Evolutionary conservation across 208 protist genomes (phyloP), one percentile per base, ranked within the genome.

Genomic region (Leishmania gerbilli): DNA sequence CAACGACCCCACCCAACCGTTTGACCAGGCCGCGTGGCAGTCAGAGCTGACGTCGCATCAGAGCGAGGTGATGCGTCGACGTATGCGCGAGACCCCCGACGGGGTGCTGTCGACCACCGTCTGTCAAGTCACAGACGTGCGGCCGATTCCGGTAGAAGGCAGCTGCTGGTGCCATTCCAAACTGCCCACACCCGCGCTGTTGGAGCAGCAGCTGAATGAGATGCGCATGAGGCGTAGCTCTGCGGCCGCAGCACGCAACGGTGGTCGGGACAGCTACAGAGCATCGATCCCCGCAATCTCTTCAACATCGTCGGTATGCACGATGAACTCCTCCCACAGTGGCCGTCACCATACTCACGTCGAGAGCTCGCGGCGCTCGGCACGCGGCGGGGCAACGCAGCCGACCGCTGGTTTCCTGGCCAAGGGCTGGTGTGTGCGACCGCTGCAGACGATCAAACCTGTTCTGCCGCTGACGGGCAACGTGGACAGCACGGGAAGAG

Each of bases 351-450:
- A 81, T 75, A 71, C 79, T 4, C 79, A 74, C 74, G 65, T 60
- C 37, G 83, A 83, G 37, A 83, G 74, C 64, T 56, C 67, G 17
- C 77, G 77, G 31, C 31, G 62, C n/a, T 68, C 77, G 47, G 62
- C 64, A 45, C 67, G 74, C 45, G 37, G 34, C 24, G 53, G 65
- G 24, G 37, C 60, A 13, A 24, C 76, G 17, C 47, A 37, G 17
- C 53, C 27, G 19, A 51, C 71, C 15, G 45, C 49, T 31, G 75
- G 77, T 19, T 79, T 78, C 40, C 40, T 83, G 27, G 71, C 79
- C 49, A 81, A 81, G 34, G 85, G 87, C 40, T 94, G 90, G 90
- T 95, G 92, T 65, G 90, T 93, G 65, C 85, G 88, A 21, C 89
- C 87, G 1, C 60, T 94, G 74, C 86, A 81, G 34, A 71, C 42